Evolutionary conservation across 2,329 filamentous ascomycete species (phyloP).

Genomic region (Nemania sp.): DNA sequence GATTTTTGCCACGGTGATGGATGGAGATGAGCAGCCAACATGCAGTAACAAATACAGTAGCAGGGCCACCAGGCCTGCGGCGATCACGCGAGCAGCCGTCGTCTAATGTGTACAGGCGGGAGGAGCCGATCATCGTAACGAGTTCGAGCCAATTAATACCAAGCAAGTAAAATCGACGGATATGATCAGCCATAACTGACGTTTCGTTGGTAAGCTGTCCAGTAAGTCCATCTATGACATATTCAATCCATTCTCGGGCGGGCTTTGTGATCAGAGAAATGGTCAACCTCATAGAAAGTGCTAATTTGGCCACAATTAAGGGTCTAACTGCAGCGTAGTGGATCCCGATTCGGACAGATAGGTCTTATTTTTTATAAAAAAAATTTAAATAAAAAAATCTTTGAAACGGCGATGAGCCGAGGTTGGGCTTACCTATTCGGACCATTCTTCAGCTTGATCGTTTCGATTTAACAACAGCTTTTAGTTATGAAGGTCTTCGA

Average conservation of each 20-base stretch:
- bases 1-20: slow-evolving; percentile 12
- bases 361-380: neutral
- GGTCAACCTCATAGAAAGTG: slow-evolving; percentile 3
- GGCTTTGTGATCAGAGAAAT: neutral
- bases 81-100: slow-evolving; percentile 27
- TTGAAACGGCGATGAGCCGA: slow-evolving; percentile 1
- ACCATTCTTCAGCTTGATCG: neutral
- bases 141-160: slow-evolving; percentile 10
- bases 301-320: slow-evolving; percentile 24
- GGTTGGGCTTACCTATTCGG: slow-evolving; percentile 8
- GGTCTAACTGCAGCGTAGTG: slow-evolving; percentile 13
- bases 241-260: neutral
- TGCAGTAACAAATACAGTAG: slow-evolving; percentile 10
- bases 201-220: neutral
- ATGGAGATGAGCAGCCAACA: slow-evolving; percentile 6
- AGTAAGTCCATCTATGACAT: neutral
- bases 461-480: neutral
- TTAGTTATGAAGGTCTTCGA: neutral
- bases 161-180: neutral
- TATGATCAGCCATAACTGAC: slow-evolving; percentile 6
- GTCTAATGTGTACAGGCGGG: slow-evolving; percentile 19
- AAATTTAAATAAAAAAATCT: slow-evolving; percentile 19
- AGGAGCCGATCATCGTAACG: slow-evolving; percentile 22
- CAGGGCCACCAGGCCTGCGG: slow-evolving; percentile 8
- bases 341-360: neutral